phyloP scores from a whole-genome alignment of 768 basidiomycete genomes.

The Suillus occidentalis region DNA sequence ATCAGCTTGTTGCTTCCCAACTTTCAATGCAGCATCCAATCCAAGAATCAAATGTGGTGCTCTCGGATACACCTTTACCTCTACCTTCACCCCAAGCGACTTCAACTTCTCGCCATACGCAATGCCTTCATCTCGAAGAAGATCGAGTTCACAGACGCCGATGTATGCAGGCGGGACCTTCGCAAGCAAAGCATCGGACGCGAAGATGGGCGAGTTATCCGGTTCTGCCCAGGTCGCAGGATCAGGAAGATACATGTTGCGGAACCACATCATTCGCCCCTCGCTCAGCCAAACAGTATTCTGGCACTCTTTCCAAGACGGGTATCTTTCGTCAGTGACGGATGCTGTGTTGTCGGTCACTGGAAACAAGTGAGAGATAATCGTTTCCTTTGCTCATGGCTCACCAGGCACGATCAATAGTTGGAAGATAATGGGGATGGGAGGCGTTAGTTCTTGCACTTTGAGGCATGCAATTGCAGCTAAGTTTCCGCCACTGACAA shows the following conservation, averaged over 20 bases:
- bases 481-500: constrained; percentile 63
- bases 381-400: background rate
- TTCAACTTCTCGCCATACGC: constrained; percentile 59
- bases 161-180: constrained; percentile 61
- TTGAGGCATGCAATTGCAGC: constrained; percentile 67
- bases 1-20: constrained; percentile 17
- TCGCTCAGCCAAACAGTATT: constrained; percentile 60
- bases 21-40: constrained; percentile 50
- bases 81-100: constrained; percentile 52
- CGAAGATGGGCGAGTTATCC: constrained; percentile 70
- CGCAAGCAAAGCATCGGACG: constrained; percentile 51
- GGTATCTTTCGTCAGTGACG: constrained; percentile 34
- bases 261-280: constrained; percentile 72
- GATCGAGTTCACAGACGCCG: constrained; percentile 63
- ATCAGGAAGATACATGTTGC: constrained; percentile 64
- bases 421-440: constrained; percentile 61
- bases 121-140: constrained; percentile 65
- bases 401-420: constrained; percentile 61
- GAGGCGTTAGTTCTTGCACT: constrained; percentile 47
- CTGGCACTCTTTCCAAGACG: constrained; percentile 56
- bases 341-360: constrained; percentile 72
- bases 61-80: constrained; percentile 56
- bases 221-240: constrained; percentile 57
- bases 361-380: background rate
- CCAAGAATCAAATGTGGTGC: constrained; percentile 69